A percentile compares a stretch with the other conserved stretches of the same genome.
phyloP scores from a whole-genome alignment of 2,329 filamentous ascomycete genomes.

The Ophiostoma sp. region DNA sequence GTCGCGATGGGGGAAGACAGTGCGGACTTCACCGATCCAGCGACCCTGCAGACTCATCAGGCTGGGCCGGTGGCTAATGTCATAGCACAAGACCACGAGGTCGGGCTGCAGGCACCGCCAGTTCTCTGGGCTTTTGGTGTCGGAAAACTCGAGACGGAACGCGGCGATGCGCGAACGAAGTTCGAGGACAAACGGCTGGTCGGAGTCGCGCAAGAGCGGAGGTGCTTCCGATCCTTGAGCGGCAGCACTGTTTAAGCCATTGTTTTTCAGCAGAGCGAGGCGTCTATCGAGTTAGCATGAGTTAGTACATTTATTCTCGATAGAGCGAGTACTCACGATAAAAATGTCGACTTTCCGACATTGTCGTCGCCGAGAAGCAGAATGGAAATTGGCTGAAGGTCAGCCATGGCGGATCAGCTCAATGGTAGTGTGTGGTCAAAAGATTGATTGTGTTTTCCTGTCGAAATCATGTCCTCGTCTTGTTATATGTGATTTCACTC shows the following conservation, averaged over 20 bases:
- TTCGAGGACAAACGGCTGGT: conserved; percentile 63
- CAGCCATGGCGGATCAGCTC: conserved; percentile 18
- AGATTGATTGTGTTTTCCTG: too few relatives aligned
- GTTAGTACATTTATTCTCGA: background rate
- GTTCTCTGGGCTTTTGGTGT: conserved; percentile 58
- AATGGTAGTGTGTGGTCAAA: background rate
- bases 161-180: conserved; percentile 47
- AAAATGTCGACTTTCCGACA: conserved; percentile 62
- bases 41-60: conserved; percentile 59
- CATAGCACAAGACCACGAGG: conserved; percentile 61
- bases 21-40: conserved; percentile 60
- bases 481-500: background rate
- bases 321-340: conserved; percentile 48
- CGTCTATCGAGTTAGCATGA: conserved; percentile 43
- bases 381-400: conserved; percentile 41
- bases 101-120: conserved; percentile 61
- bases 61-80: conserved; percentile 59
- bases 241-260: conserved; percentile 26
- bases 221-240: conserved; percentile 46
- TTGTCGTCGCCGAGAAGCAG: conserved; percentile 60
- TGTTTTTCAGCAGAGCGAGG: conserved; percentile 46
- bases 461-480: background rate
- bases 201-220: conserved; percentile 55
- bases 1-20: conserved; percentile 49
- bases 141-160: conserved; percentile 60